Evolutionary conservation across 306 rosid genomes (phyloP).

Genomic region (Quercus berberidifolia): DNA sequence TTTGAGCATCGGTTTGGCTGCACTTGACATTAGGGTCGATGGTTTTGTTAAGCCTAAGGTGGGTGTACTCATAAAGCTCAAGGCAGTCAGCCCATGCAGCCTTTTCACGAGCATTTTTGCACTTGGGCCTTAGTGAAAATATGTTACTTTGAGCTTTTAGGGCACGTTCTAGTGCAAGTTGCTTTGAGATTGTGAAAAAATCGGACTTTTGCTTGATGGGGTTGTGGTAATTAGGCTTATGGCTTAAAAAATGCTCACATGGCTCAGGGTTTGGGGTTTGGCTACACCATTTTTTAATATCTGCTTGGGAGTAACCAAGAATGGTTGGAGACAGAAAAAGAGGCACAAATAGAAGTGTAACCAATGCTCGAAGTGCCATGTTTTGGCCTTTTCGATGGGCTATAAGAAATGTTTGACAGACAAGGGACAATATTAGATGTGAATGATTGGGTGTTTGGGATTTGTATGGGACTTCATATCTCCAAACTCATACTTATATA

Average conservation of each 20-base stretch:
- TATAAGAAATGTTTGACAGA: neutral
- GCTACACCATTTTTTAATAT: constrained; percentile 60
- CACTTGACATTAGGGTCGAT: constrained; percentile 14
- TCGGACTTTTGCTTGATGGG: constrained; percentile 57
- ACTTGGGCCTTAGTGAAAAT: constrained; percentile 43
- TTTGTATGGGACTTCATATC: neutral
- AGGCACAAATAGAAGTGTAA: constrained; percentile 15
- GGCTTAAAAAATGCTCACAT: constrained; percentile 57
- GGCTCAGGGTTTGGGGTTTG: constrained; percentile 80
- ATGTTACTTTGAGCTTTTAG: constrained; percentile 30
- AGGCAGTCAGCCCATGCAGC: constrained; percentile 74
- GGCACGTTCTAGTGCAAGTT: constrained; percentile 52
- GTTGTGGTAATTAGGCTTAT: constrained; percentile 1
- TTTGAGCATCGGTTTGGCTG: constrained; percentile 47
- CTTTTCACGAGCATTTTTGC: constrained; percentile 32
- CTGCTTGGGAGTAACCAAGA: constrained; percentile 24
- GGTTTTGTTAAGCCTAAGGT: constrained; percentile 49
- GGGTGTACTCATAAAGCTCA: constrained; percentile 53
- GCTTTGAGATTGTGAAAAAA: constrained; percentile 46
- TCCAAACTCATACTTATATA: neutral
- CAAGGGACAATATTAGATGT: neutral
- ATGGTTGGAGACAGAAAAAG: constrained; percentile 22
- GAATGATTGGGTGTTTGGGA: neutral
- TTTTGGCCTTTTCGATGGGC: neutral
- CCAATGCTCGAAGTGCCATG: neutral